A percentile compares a stretch with the other conserved stretches of the same genome.
Conservation (phyloP, 1,284 basidiomycete species). For the Ganoderma sp. region DNA sequence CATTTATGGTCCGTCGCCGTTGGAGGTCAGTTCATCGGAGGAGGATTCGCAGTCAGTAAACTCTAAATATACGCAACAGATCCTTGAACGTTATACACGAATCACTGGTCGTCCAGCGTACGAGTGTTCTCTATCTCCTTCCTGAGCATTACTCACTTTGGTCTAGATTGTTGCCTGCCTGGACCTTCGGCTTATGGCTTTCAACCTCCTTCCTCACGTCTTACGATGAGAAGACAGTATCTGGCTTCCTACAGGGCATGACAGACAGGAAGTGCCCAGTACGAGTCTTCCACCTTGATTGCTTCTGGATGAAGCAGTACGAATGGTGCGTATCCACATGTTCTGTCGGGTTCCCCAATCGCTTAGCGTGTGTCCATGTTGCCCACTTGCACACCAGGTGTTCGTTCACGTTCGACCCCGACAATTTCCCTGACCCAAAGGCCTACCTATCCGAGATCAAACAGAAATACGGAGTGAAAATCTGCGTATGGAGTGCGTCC, state of each 20-base stretch:
- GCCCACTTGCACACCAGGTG: constrained; percentile 51
- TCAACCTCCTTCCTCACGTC: constrained; percentile 78
- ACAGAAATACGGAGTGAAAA: constrained; percentile 70
- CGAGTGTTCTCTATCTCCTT: constrained; percentile 26
- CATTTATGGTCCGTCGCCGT: constrained; percentile 68
- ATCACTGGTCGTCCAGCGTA: constrained; percentile 70
- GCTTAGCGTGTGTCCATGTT: background rate
- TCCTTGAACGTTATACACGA: constrained; percentile 65
- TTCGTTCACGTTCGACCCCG: constrained; percentile 78
- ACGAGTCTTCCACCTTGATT: constrained; percentile 81
- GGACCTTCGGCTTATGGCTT: constrained; percentile 80
- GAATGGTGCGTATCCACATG: constrained; percentile 54
- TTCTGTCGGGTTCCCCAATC: background rate
- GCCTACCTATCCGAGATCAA: constrained; percentile 73
- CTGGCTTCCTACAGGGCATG: constrained; percentile 75
- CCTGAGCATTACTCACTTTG: constrained; percentile 2
- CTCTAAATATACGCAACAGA: constrained; percentile 43
- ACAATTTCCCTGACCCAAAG: constrained; percentile 75
- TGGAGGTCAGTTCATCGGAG: constrained; percentile 51
- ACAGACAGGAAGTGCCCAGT: constrained; percentile 67
- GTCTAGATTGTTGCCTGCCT: constrained; percentile 63
- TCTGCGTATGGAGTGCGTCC: constrained; percentile 74
- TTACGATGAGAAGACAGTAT: constrained; percentile 72
- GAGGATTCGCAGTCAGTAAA: constrained; percentile 1
- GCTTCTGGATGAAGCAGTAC: constrained; percentile 84